Base-by-base conservation (phyloP, 2,329 filamentous ascomycete species). In the Fusarium paranaense region DNA sequence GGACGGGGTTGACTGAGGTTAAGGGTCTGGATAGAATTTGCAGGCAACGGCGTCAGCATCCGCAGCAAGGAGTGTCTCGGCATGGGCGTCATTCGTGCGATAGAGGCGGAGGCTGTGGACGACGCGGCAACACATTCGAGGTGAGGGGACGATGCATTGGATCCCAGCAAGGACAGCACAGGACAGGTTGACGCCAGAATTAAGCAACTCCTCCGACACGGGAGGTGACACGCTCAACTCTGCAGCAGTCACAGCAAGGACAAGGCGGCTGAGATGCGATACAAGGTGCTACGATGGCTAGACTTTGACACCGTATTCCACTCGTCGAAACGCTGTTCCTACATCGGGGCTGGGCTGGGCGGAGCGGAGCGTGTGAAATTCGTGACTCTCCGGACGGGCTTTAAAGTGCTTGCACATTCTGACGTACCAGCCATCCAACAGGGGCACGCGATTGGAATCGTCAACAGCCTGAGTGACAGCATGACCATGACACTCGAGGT, bases 321-420 rank as follows among this genome's bases (percentile, higher is more conserved):
- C 56, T 47, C 25, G 18, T 66, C 47, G 27, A 40, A 45, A 45
- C n/a, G 52, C 35, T 62, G 45, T 35, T 40, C 25, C 62, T 42
- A 62, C 27, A 70, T 71, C 37, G 14, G 40, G 68, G n/a, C 54
- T 71, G 69, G 65, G 61, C 45, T 66, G 58, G 58, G 47, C 54
- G 35, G 25, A 32, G 33, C 35, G 30, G 38, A 65, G 42, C 59
- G 58, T 62, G 69, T 60, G 64, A 68, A 67, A 59, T 57, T 32
- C 45, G 62, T 52, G 59, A 63, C 54, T 68, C 38, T 66, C 57
- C 33, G 60, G 54, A 56, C 40, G 61, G 74, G 60, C 66, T 56
- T 54, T 76, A 69, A 67, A 77, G 74, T 77, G 76, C 68, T 73
- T 78, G 76, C 74, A 71, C 76, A 74, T 66, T 50, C 62, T 66